Base-by-base conservation (phyloP, 2,329 filamentous ascomycete genomes). In the Cladobotryum protrusum region DNA sequence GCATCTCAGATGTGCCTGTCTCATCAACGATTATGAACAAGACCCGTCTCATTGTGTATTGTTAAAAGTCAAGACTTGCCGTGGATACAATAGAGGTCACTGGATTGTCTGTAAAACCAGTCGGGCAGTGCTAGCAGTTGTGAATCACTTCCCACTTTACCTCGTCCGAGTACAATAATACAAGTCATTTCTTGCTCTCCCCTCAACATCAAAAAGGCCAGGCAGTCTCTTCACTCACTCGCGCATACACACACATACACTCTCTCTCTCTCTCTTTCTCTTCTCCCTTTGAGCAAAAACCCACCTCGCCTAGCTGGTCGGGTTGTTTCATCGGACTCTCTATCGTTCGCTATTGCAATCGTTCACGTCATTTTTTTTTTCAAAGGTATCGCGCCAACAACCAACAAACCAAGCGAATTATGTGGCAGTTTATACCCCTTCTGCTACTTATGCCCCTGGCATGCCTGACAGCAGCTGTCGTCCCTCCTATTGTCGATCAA, bases 371-470 rank as follows among this genome's bases (percentile, higher is more conserved):
- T 14, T 45, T 45, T 20, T 14, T 37, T 13, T 37, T 37, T 37
- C 17, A 5, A 48, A 7, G 15, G 2, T 13, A 37, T n/a, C 35
- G 5, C 5, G 35, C 35, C 35, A 37, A 8, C n/a, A 20, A 32
- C 4, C 24, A 29, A 13, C 14, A 37, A 37, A 17, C 35, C 35
- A 37, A 42, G 11, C 8, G 3, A 43, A 24, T 2, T 20, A 50
- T 50, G 44, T 53, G 51, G 51, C 5, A 44, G 15, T 29, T 5
- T 17, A 29, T 35, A 2, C 9, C 50, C 24, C 14, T 47, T 20
- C 19, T 53, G 19, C 17, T 50, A 2, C 15, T 52, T 15, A 29
- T 20, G 17, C 39, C 43, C 18, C 18, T 52, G n/a, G 43, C 19
- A 34, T 17, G 34, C 12, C 4, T 50, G 14, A 19, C 6, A 13